These are phyloP conservation scores for Novakomyces olei DNA, from an alignment of 805 yeast species.

Conservation along the genomic window DNA sequence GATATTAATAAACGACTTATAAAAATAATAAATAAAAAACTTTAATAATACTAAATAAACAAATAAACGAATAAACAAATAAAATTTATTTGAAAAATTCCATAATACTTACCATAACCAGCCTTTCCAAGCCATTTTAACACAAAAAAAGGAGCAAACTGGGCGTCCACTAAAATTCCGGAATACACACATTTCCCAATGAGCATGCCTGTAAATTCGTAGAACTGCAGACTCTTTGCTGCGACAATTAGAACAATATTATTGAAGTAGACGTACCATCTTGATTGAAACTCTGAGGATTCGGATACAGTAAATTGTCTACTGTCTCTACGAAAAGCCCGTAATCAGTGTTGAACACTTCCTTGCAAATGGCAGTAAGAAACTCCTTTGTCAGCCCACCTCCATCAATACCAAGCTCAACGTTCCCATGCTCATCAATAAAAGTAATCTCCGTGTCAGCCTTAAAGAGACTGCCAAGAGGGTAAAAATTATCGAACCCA, in stretches of 20 bases:
- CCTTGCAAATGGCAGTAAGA: slow-evolving; percentile 44
- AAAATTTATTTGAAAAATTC: background rate
- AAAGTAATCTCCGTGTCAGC: slow-evolving; percentile 41
- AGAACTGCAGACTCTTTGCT: slow-evolving; percentile 15
- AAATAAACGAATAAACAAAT: too few relatives aligned
- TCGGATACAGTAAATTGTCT: slow-evolving; percentile 52
- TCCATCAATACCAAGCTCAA: slow-evolving; percentile 86
- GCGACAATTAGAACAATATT: slow-evolving; percentile 6
- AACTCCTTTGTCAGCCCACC: slow-evolving; percentile 92
- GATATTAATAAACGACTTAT: background rate
- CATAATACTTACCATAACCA: too few relatives aligned
- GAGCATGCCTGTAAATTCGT: slow-evolving; percentile 54
- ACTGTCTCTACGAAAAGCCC: slow-evolving; percentile 24
- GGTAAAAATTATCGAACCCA: slow-evolving; percentile 39
- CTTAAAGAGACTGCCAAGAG: slow-evolving; percentile 35
- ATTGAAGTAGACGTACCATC: slow-evolving; percentile 4
- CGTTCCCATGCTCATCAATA: slow-evolving; percentile 42
- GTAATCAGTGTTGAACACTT: slow-evolving; percentile 32
- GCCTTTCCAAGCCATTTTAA: slow-evolving; percentile 34
- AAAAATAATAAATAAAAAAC: too few relatives aligned
- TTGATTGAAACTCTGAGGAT: slow-evolving; percentile 20
- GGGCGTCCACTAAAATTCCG: slow-evolving; percentile 53
- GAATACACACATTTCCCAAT: slow-evolving; percentile 81
- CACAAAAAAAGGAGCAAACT: slow-evolving; percentile 70
- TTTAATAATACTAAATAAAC: too few relatives aligned